phyloP scores from a whole-genome alignment of 768 basidiomycete species.

The Mycena venus region DNA sequence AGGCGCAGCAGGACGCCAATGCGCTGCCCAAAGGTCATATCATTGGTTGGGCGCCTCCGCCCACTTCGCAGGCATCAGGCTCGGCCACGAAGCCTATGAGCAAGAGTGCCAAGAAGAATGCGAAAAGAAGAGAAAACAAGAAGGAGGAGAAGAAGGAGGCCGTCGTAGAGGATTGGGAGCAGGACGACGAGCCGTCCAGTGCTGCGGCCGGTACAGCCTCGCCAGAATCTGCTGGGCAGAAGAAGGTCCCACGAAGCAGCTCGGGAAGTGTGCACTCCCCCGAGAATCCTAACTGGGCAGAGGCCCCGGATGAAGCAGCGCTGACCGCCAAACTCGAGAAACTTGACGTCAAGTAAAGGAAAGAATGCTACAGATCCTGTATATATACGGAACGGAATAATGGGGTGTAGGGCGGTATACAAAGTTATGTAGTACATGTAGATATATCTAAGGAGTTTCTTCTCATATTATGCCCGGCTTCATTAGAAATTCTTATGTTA shows the following conservation, averaged over 20 bases:
- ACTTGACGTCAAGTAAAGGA: conserved; percentile 64
- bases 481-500: conserved; percentile 6
- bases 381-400: conserved; percentile 26
- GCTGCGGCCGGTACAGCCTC: conserved; percentile 25
- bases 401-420: conserved; percentile 44
- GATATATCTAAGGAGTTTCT: conserved; percentile 39
- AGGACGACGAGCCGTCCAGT: conserved; percentile 66
- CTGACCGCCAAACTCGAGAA: conserved; percentile 69
- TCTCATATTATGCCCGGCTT: background rate
- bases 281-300: conserved; percentile 35
- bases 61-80: conserved; percentile 44
- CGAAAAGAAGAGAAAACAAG: conserved; percentile 83
- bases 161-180: conserved; percentile 87
- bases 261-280: conserved; percentile 20
- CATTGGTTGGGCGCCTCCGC: conserved; percentile 82
- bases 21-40: conserved; percentile 84
- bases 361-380: background rate
- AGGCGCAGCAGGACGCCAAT: conserved; percentile 77
- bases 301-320: conserved; percentile 41
- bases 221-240: conserved; percentile 10
- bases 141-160: conserved; percentile 63
- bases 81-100: conserved; percentile 63
- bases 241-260: conserved; percentile 23
- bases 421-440: conserved; percentile 51
- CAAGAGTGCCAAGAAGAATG: conserved; percentile 88